phyloP scores from a whole-genome alignment of 23 red algal species.

The Gracilariopsis chorda region DNA sequence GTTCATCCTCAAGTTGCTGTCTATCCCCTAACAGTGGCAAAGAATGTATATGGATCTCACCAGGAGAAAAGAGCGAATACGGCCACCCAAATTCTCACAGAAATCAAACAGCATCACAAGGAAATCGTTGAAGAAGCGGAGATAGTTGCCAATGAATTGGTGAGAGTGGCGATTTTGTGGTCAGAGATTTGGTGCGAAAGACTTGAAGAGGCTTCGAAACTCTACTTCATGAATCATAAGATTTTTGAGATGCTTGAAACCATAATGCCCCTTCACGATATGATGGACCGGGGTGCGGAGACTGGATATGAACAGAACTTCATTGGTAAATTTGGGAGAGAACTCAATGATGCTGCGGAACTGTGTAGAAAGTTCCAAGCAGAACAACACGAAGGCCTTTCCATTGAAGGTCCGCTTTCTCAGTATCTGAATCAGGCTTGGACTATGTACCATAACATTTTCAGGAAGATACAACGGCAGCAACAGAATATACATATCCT shows the following conservation, averaged over 20 bases:
- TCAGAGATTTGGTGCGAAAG: conserved; percentile 96
- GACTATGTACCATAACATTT: conserved; percentile 84
- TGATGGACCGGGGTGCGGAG: conserved; percentile 81
- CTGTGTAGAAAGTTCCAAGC: conserved; percentile 73
- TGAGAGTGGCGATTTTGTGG: conserved; percentile 90
- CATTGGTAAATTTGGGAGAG: conserved; percentile 81
- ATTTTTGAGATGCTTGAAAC: conserved; percentile 88
- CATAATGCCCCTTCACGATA: conserved; percentile 85
- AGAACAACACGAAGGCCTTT: conserved; percentile 1
- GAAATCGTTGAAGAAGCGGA: conserved; percentile 91
- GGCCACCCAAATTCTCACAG: conserved; percentile 45
- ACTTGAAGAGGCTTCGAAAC: conserved; percentile 92
- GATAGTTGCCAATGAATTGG: conserved; percentile 84
- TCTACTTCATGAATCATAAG: conserved; percentile 93
- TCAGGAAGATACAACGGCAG: conserved; percentile 81
- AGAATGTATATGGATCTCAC: conserved; percentile 15
- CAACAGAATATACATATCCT: conserved; percentile 62
- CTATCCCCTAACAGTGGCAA: conserved; percentile 92
- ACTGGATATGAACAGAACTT: conserved; percentile 82
- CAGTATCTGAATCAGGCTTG: conserved; percentile 88
- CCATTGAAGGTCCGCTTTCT: conserved; percentile 25
- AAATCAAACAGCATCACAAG: conserved; percentile 70
- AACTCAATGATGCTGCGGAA: conserved; percentile 78
- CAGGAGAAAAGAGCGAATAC: conserved; percentile 18
- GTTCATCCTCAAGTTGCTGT: conserved; percentile 94